These are phyloP conservation scores for Dioscorea dumetorum DNA, from an alignment of 106 monocot genomes.

Conservation along the genomic window DNA sequence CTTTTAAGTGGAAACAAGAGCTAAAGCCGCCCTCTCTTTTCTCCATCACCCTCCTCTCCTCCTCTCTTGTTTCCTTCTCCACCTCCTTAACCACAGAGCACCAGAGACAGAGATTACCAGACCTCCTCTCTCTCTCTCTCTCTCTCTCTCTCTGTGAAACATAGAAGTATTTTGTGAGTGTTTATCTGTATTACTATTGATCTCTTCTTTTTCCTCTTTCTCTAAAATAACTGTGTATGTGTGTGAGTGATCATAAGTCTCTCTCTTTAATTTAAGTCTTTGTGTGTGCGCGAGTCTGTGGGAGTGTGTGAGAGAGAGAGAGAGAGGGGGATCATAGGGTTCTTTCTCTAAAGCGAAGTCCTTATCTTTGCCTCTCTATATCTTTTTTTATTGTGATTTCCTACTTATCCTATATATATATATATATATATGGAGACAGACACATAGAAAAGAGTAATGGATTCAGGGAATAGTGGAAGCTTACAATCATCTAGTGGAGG, in stretches of 20 bases:
- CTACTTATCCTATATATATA: neutral
- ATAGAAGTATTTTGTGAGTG: too few species aligned
- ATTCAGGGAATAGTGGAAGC: slow-evolving; percentile 56
- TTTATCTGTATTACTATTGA: too few species aligned
- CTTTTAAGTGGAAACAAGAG: slow-evolving; percentile 14
- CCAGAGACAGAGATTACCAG: neutral
- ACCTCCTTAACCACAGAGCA: neutral
- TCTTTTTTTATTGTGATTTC: neutral
- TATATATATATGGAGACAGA: neutral
- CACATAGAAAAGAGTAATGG: slow-evolving; percentile 17
- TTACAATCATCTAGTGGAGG: slow-evolving; percentile 69
- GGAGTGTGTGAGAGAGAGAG: too few species aligned
- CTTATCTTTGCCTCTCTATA: neutral
- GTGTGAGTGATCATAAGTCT: too few species aligned
- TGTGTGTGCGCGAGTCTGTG: too few species aligned
- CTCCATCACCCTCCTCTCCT: neutral
- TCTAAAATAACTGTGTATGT: too few species aligned
- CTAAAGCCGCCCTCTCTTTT: slow-evolving; percentile 16
- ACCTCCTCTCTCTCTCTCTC: neutral
- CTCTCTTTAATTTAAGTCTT: too few species aligned
- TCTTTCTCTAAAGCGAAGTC: too few species aligned
- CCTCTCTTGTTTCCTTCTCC: neutral
- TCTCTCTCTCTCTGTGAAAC: neutral
- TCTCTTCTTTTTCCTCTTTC: too few species aligned
- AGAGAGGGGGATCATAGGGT: too few species aligned